phyloP scores from a whole-genome alignment of 176 grass and related monocot species.

The Juncus inflexus region DNA sequence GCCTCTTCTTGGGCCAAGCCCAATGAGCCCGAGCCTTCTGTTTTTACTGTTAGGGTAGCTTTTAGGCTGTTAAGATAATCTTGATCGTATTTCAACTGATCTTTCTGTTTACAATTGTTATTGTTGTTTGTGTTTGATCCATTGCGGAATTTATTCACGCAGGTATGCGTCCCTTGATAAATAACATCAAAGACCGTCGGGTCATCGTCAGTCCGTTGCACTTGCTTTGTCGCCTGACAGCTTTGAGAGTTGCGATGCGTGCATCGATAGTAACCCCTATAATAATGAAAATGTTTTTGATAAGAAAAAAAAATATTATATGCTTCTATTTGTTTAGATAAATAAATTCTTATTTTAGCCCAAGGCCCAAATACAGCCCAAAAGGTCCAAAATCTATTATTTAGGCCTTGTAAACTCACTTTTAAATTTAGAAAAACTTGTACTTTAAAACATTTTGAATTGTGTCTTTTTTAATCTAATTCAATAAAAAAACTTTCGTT shows the following conservation, averaged over 20 bases:
- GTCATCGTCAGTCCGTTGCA: conserved; percentile 71
- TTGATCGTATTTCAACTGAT: conserved; percentile 32
- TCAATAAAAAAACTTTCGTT: neutral
- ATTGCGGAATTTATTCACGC: conserved; percentile 19
- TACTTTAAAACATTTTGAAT: too few relatives aligned
- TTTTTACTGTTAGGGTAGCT: conserved; percentile 43
- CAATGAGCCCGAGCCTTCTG: conserved; percentile 6
- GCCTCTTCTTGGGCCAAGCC: neutral
- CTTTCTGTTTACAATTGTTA: neutral
- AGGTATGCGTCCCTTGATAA: conserved; percentile 79
- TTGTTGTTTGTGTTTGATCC: conserved; percentile 1
- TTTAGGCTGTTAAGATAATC: conserved; percentile 42
- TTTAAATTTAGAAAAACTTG: neutral
- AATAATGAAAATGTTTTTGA: neutral
- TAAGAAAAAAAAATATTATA: neutral
- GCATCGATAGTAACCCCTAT: conserved; percentile 82
- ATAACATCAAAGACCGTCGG: conserved; percentile 60
- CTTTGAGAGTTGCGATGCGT: conserved; percentile 73
- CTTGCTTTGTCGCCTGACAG: conserved; percentile 75
- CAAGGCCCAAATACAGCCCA: too few relatives aligned
- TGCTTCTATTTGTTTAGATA: neutral
- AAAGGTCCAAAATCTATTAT: too few relatives aligned
- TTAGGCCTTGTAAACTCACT: too few relatives aligned
- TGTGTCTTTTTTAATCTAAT: too few relatives aligned
- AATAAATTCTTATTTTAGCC: neutral